phyloP scores from a whole-genome alignment of 495 filamentous ascomycete genomes.

The Hypomontagnella submonticulosa region DNA sequence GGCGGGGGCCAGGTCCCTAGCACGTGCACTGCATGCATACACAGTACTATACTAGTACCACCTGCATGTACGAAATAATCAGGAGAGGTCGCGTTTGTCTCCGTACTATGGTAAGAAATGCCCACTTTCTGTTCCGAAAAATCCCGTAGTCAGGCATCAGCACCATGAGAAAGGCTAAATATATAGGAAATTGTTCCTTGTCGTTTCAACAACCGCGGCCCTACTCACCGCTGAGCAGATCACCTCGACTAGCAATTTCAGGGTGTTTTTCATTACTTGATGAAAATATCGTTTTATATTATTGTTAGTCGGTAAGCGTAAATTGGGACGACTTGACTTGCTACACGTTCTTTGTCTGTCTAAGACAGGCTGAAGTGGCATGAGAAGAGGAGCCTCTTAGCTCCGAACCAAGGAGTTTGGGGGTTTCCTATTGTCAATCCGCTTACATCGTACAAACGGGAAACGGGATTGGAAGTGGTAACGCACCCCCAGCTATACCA shows the following conservation, averaged over 20 bases:
- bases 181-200: constrained; percentile 12
- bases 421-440: constrained; percentile 2
- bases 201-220: constrained; percentile 29
- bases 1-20: constrained; percentile 27
- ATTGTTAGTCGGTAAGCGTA: constrained; percentile 34
- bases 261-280: constrained; percentile 44
- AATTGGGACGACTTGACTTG: constrained; percentile 32
- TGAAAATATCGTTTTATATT: constrained; percentile 24
- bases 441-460: background rate
- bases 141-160: constrained; percentile 31
- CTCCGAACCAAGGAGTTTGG: constrained; percentile 1
- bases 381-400: constrained; percentile 15
- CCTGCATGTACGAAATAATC: constrained; percentile 23
- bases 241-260: constrained; percentile 27
- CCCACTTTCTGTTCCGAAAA: constrained; percentile 40
- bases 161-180: constrained; percentile 16
- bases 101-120: constrained; percentile 8
- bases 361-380: constrained; percentile 5
- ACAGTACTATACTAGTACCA: background rate
- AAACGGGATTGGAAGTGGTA: constrained; percentile 13
- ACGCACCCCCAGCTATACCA: constrained; percentile 22
- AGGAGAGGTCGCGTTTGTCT: constrained; percentile 19
- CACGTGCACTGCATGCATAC: constrained; percentile 36
- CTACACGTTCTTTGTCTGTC: background rate
- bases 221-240: constrained; percentile 32